These are phyloP conservation scores for Boletus eberwhitei DNA, from an alignment of 768 basidiomycete genomes.

Conservation along the genomic window DNA sequence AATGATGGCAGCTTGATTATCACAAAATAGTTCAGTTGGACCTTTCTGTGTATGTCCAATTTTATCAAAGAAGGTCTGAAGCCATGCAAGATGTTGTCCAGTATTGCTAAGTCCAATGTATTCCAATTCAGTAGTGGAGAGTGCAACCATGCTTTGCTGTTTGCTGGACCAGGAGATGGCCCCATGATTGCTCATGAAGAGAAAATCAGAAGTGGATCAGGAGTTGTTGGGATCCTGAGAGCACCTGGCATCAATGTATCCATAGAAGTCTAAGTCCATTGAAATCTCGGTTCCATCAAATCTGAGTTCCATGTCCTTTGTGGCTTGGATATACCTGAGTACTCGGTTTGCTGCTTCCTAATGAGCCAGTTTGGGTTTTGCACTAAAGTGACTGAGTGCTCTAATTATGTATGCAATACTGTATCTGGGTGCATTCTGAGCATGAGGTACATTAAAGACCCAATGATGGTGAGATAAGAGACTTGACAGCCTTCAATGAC, in stretches of 20 bases:
- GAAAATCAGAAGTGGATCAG: not conserved
- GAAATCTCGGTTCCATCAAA: not conserved
- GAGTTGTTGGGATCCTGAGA: not conserved
- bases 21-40: no score
- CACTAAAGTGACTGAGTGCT: not conserved
- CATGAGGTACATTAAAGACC: slow-evolving; percentile 1
- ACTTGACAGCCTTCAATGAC: no score
- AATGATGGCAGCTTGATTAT: no score
- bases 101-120: not conserved
- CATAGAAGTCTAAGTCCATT: not conserved
- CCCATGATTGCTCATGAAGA: no score
- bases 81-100: not conserved
- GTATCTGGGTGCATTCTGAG: not conserved
- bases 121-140: not conserved
- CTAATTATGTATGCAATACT: not conserved
- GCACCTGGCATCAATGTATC: not conserved
- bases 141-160: not conserved
- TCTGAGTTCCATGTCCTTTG: slow-evolving; percentile 1
- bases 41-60: not conserved
- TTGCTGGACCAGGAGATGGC: no score
- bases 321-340: not conserved
- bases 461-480: no score
- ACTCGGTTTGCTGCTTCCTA: not conserved
- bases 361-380: not conserved
- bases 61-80: not conserved